phyloP scores from a whole-genome alignment of 2,329 filamentous ascomycete species.

The Aureobasidium sp. region DNA sequence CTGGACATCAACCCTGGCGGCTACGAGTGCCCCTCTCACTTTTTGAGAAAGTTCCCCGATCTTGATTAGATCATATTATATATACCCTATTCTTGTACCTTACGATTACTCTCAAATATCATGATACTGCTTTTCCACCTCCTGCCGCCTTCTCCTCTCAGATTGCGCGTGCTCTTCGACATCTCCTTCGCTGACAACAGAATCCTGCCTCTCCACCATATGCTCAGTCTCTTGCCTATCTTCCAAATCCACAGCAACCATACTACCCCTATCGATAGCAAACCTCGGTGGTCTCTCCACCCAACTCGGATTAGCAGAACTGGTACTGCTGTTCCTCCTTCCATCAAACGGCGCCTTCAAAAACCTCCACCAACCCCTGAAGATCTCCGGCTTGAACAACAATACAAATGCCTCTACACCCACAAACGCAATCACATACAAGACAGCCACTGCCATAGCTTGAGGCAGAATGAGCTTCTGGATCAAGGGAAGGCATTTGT shows the following conservation, averaged over 20 bases:
- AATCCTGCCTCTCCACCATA: background rate
- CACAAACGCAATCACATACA: conserved; percentile 19
- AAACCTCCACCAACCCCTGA: conserved; percentile 17
- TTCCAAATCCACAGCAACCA: too few species aligned
- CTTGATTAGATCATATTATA: conserved; percentile 25
- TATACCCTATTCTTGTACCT: background rate
- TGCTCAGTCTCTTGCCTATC: background rate
- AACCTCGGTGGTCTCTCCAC: background rate
- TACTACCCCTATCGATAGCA: background rate
- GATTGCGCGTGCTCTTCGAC: background rate
- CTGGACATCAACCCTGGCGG: conserved; percentile 60
- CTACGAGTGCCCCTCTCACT: conserved; percentile 75
- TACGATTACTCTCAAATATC: background rate
- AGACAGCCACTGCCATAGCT: conserved; percentile 16
- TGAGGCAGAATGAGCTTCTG: conserved; percentile 17
- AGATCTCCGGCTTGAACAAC: conserved; percentile 16
- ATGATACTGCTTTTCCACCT: background rate
- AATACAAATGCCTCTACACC: conserved; percentile 20
- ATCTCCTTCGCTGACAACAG: background rate
- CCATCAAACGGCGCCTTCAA: conserved; percentile 10
- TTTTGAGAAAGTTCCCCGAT: conserved; percentile 51
- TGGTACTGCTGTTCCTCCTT: conserved; percentile 10
- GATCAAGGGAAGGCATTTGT: conserved; percentile 15
- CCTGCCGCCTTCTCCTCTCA: background rate
- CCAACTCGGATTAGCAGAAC: background rate